Conservation (phyloP, 805 yeast species). For the Saccharomyces kudriavzevii region DNA sequence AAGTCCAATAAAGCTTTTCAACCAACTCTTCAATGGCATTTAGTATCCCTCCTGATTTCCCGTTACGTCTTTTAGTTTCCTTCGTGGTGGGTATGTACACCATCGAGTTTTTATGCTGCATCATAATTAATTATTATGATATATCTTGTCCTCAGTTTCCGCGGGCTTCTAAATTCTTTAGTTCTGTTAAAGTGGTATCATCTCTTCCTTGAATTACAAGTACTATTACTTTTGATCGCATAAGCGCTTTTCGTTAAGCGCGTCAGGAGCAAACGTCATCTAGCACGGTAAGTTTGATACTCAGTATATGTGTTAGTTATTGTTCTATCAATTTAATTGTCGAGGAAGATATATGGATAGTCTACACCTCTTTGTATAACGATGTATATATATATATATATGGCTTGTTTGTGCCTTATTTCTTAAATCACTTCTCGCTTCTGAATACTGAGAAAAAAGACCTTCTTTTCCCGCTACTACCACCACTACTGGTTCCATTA, state of each 20-base stretch:
- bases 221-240: neutral
- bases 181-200: neutral
- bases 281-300: neutral
- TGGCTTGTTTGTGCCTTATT: neutral
- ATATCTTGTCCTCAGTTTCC: neutral
- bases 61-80: slow-evolving; percentile 7
- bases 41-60: slow-evolving; percentile 7
- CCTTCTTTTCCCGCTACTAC: slow-evolving; percentile 16
- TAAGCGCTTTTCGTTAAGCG: neutral
- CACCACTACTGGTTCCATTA: neutral
- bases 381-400: neutral
- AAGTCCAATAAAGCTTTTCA: slow-evolving; percentile 36
- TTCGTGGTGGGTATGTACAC: slow-evolving; percentile 4
- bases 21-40: slow-evolving; percentile 25
- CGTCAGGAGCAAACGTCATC: neutral
- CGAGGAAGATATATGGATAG: neutral
- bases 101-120: neutral
- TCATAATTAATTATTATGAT: neutral
- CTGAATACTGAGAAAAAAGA: slow-evolving; percentile 27
- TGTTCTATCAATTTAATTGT: neutral
- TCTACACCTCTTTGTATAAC: neutral
- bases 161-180: neutral
- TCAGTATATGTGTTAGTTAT: neutral
- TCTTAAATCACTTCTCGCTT: slow-evolving; percentile 8
- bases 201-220: neutral